A percentile compares a stretch with the other conserved stretches of the same genome.
Evolutionary conservation across 2,329 filamentous ascomycete genomes (phyloP).

Genomic region (Fusarium nygamai): DNA sequence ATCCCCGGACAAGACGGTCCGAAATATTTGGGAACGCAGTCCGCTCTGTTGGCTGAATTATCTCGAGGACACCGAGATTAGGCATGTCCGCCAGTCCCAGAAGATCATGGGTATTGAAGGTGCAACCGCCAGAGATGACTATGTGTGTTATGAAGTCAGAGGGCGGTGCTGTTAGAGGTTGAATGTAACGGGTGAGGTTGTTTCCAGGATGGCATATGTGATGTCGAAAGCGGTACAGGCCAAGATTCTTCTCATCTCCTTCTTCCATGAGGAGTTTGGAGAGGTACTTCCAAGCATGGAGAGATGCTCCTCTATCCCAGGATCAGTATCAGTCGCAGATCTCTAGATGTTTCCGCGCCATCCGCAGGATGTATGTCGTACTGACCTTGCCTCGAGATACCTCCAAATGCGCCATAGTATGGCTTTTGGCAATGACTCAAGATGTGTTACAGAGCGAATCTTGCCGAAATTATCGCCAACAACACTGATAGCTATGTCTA

Average conservation of each 20-base stretch:
- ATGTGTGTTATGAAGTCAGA: slow-evolving; percentile 55
- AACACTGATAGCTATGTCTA: slow-evolving; percentile 52
- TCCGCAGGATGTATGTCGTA: slow-evolving; percentile 1
- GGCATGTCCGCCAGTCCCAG: slow-evolving; percentile 53
- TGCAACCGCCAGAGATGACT: slow-evolving; percentile 50
- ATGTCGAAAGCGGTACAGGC: slow-evolving; percentile 52
- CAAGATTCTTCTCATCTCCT: slow-evolving; percentile 48
- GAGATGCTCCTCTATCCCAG: slow-evolving; percentile 46
- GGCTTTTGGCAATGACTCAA: slow-evolving; percentile 49
- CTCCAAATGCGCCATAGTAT: slow-evolving; percentile 52
- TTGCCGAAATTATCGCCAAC: slow-evolving; percentile 51
- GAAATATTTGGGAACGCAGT: slow-evolving; percentile 51
- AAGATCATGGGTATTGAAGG: slow-evolving; percentile 52
- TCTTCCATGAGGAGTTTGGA: slow-evolving; percentile 48
- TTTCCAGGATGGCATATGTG: slow-evolving; percentile 51
- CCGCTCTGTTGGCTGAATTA: slow-evolving; percentile 52
- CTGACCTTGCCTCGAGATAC: slow-evolving; percentile 53
- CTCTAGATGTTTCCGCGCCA: background rate
- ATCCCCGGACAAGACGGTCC: slow-evolving; percentile 58
- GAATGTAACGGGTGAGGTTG: slow-evolving; percentile 49
- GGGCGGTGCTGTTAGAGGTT: slow-evolving; percentile 49
- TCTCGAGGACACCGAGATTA: slow-evolving; percentile 60
- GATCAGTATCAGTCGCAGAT: background rate
- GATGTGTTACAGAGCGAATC: slow-evolving; percentile 45
- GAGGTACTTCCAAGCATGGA: slow-evolving; percentile 55